Conservation (phyloP, 2,329 filamentous ascomycete species). For the Hymenoscyphus infarciens region DNA sequence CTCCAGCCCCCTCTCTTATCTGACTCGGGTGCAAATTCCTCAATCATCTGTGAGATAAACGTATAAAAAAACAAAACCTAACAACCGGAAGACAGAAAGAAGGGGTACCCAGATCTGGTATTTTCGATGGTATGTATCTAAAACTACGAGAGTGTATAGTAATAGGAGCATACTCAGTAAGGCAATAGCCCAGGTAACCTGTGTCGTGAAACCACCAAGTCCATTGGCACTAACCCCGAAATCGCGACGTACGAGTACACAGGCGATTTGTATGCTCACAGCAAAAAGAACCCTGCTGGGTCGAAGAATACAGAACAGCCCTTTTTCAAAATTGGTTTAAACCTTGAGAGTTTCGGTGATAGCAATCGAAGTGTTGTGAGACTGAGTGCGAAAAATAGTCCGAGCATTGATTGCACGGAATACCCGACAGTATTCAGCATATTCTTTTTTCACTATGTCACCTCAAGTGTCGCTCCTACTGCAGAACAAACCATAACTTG, state of each 20-base stretch:
- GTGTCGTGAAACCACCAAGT: slow-evolving; percentile 16
- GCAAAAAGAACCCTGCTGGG: slow-evolving; percentile 15
- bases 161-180: slow-evolving; percentile 16
- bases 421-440: slow-evolving; percentile 8
- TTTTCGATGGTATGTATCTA: background rate
- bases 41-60: slow-evolving; percentile 21
- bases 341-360: background rate
- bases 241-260: slow-evolving; percentile 13
- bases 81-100: slow-evolving; percentile 16
- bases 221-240: slow-evolving; percentile 17
- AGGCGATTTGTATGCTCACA: slow-evolving; percentile 16
- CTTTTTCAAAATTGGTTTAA: background rate
- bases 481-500: background rate
- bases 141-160: slow-evolving; percentile 6
- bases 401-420: slow-evolving; percentile 12
- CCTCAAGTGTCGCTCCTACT: background rate
- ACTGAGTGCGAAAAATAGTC: slow-evolving; percentile 9
- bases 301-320: slow-evolving; percentile 11
- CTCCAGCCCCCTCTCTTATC: slow-evolving; percentile 11
- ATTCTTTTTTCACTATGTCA: background rate
- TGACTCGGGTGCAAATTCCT: slow-evolving; percentile 15
- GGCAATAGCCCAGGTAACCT: slow-evolving; percentile 19
- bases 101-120: slow-evolving; percentile 11
- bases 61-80: slow-evolving; percentile 20
- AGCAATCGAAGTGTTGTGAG: background rate